Evolutionary conservation across 2,329 filamentous ascomycete species (phyloP), one percentile per base, ranked within the genome.

Genomic region (Aspergillus novoparasiticus): DNA sequence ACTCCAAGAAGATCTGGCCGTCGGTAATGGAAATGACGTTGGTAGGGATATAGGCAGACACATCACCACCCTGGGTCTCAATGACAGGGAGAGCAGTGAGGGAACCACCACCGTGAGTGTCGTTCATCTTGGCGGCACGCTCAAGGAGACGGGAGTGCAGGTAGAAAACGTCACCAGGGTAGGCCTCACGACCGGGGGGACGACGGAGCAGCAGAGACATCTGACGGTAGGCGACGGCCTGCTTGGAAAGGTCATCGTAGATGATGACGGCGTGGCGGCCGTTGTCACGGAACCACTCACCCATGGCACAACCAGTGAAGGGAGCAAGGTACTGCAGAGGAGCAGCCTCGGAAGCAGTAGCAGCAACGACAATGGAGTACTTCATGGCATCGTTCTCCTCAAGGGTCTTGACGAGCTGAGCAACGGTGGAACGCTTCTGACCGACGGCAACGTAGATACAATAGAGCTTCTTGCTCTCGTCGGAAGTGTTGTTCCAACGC

Each of bases 1-100:
- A 84, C 86, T 99, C 95, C 87, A 99, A 88, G 92, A 99, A 99
- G 84, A 99, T 98, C 87, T 99, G 95, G 70, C 95, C 95, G 79
- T 98, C 95, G 76, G 95, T 99, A 80, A 99, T 99, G 82, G 94
- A 98, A 89, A 99, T 99, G 85, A 98, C 95, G 88, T 98, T 99
- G 85, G 95, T 99, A 77, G 95, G 95, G 89, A 99, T 98, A 85
- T 98, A 99, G 75, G 95, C 95, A 75, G 95, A 98, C 79, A 99
- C 95, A 85, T 99, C 95, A 92, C 95, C 95, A 89, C 95, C 95
- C 88, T 98, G 95, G 81, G 95, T 99, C 89, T 99, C 95, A 81
- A 99, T 98, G 84, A 98, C 82, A 79, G 95, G 95, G 68, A 99
- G 91, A 72, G 95, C 94, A 83, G 95, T 99, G 83, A 98, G 88